phyloP scores from a whole-genome alignment of 768 basidiomycete species.

The Boletus insuetus region DNA sequence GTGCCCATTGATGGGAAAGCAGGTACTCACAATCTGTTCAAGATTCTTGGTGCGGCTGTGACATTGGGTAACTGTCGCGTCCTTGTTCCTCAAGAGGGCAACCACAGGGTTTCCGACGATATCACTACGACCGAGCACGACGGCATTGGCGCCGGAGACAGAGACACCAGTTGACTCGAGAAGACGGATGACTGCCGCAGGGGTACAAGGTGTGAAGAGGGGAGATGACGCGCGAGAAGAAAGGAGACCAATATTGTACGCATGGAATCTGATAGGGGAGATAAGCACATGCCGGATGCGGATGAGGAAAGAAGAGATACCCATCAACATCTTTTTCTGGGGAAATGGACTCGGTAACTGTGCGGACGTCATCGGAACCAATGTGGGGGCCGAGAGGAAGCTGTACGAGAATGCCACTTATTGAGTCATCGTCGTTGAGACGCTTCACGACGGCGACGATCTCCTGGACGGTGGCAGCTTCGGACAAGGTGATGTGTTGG shows the following conservation, averaged over 20 bases:
- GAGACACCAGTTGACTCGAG: constrained; percentile 82
- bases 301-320: constrained; percentile 41
- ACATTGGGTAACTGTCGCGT: constrained; percentile 98
- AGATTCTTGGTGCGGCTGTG: constrained; percentile 88
- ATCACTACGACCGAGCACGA: constrained; percentile 95
- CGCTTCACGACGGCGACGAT: constrained; percentile 74
- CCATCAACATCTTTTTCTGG: constrained; percentile 98
- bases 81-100: constrained; percentile 81
- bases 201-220: constrained; percentile 93
- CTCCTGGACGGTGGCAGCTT: constrained; percentile 66
- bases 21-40: constrained; percentile 61
- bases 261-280: constrained; percentile 72
- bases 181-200: constrained; percentile 86
- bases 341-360: constrained; percentile 91
- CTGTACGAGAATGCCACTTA: constrained; percentile 93
- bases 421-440: constrained; percentile 76
- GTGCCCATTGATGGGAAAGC: constrained; percentile 6
- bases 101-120: constrained; percentile 97
- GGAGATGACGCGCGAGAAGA: constrained; percentile 87
- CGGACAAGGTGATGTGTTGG: constrained; percentile 74
- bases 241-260: constrained; percentile 95
- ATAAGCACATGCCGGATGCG: constrained; percentile 2
- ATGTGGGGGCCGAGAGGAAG: constrained; percentile 88
- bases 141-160: constrained; percentile 76
- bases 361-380: constrained; percentile 76